Base-by-base conservation (phyloP, 2,329 filamentous ascomycete genomes). In the Rutstroemia sp. region DNA sequence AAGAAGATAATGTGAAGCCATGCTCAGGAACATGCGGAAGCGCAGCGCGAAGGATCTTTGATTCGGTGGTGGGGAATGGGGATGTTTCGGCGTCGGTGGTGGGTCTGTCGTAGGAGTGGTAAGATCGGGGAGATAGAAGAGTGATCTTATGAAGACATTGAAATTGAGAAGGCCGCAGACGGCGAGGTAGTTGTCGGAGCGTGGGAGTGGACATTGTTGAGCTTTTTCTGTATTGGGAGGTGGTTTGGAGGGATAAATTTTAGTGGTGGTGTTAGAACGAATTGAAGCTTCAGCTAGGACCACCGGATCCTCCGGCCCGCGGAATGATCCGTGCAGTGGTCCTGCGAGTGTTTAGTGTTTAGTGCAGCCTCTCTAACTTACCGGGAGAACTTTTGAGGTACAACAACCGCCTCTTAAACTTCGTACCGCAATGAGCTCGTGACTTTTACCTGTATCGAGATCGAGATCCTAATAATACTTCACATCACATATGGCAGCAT, bases 31-130 rank as follows among this genome's bases (percentile, higher is more conserved):
- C 84, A 70, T 95, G 88, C 30, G 74, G 70, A 65, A 94, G 82
- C 17, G 92, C 87, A n/a, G 90, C 83, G 47, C 86, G 79, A 60
- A 99, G 87, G 69, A 97, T 95, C 56, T 81, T 75, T 45, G 78
- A 75, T 76, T 96, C 90, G 69, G 80, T 78, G 60, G 76, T 71
- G 67, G 78, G 83, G 77, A 89, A 95, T 60, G 80, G 78, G 39
- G 73, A 72, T 2, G 81, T 75, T 14, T 82, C 75, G 6, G 78
- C 67, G 5, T 79, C 68, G 68, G 90, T 86, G 7, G 78, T 67
- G 5, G 79, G 69, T 68, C 90, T 87, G 67, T 88, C 81, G 72
- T 84, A 78, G 59, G 88, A 92, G 74, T 94, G 88, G 75, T 91
- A 67, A 19, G 54, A 47, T 16, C 58, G 47, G n/a, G 44, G 34